Evolutionary conservation across 805 yeast genomes (phyloP), one percentile per base, ranked within the genome.

Genomic region (Candida nemodendra): DNA sequence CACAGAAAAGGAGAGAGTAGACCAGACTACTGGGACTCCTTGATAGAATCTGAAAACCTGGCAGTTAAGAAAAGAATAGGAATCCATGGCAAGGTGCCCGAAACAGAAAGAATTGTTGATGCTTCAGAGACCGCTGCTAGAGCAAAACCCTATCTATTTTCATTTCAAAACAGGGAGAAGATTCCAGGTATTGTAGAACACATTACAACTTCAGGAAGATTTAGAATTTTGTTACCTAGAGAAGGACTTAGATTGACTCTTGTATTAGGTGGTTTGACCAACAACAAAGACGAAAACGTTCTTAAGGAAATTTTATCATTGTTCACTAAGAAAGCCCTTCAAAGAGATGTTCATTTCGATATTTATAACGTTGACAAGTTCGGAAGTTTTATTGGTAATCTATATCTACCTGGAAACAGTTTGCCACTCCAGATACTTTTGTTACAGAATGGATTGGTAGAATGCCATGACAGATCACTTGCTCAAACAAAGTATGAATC

Each of bases 321-420:
- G 53, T 71, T 79, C 42, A 69, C 67, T 51, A 72, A 70, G 44
- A 73, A 74, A 43, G 69, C 74, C 35, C 67, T 78, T 57, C 96
- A 87, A 64, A 75, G 88, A 55, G 86, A 80, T 44, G 85, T 87
- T 29, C 79, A 75, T 46, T 65, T 87, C 46, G 82, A 81, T 37
- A 73, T 87, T 15, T 76, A 76, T 47, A 81, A 76, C 40, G 74
- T 76, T 36, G 96, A 88, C 57, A 84, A 79, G 54, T 69, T 81
- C 39, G 95, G 95, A 41, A 86, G 84, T 0, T 88, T 88, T 54
- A 77, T 85, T 53, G 93, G 95, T 32, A 77, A 79, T 52, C 51
- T 85, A 35, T 83, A 65, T 54, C 53, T 77, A 9, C 74, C 72
- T 11, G 71, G 77, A 2, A 68, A 67, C 30, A 65, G 68, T 21